Percentiles rank a stretch among this genome's conserved stretches.
Evolutionary conservation across 805 yeast genomes (phyloP).

Genomic region (Wickerhamiella azymoides): DNA sequence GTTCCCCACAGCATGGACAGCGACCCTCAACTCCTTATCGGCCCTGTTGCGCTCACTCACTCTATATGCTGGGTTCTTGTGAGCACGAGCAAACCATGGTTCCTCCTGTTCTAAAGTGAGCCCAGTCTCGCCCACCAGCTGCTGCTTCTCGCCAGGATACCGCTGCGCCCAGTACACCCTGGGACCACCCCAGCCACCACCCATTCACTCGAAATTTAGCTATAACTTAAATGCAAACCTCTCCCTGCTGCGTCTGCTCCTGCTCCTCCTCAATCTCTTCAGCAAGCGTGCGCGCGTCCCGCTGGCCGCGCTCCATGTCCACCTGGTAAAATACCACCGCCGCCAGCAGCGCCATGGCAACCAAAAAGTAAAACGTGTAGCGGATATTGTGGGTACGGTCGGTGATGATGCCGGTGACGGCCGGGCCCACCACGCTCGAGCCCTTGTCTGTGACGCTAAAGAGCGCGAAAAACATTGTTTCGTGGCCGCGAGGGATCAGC

Average conservation of each 20-base stretch:
- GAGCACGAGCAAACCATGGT: no score
- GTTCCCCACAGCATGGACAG: no score
- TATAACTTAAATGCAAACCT: no score
- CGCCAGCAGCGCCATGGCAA: conserved; percentile 38
- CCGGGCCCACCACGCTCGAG: conserved; percentile 60
- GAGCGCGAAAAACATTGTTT: conserved; percentile 60
- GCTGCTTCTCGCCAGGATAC: no score
- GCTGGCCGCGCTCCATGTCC: conserved; percentile 48
- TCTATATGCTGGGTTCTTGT: no score
- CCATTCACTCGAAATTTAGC: background rate
- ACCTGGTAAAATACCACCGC: conserved; percentile 42
- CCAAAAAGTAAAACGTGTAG: conserved; percentile 53
- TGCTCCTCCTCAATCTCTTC: background rate
- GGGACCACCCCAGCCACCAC: no score
- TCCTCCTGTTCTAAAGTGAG: no score
- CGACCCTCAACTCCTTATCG: no score
- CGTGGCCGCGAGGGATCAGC: conserved; percentile 62
- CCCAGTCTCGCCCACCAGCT: no score
- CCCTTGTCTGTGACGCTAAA: conserved; percentile 74
- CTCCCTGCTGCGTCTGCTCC: no score
- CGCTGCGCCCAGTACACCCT: no score
- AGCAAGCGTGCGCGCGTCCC: conserved; percentile 30
- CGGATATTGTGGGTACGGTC: conserved; percentile 63
- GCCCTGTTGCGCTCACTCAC: no score
- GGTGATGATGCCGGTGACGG: conserved; percentile 55